A percentile compares a stretch with the other conserved stretches of the same genome.
phyloP scores from a whole-genome alignment of 1,284 basidiomycete genomes.

The Austroboletus rostrupii region DNA sequence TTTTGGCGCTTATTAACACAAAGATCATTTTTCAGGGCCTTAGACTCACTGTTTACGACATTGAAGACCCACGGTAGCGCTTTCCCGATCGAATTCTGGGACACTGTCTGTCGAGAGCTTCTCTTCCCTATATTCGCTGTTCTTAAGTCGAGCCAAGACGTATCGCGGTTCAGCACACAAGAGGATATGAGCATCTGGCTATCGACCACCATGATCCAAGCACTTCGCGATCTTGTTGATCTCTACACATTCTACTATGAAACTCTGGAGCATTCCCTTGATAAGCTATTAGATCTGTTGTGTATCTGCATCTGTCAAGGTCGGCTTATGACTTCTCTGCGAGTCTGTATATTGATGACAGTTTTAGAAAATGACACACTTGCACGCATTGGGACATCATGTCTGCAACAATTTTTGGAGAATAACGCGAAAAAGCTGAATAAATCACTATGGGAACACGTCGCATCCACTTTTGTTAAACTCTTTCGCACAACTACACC shows the following conservation, averaged over 20 bases:
- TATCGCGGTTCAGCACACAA: constrained; percentile 91
- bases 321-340: constrained; percentile 34
- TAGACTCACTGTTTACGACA: constrained; percentile 94
- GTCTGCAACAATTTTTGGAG: constrained; percentile 94
- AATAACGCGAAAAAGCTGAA: constrained; percentile 90
- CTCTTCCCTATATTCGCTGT: constrained; percentile 99
- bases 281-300: constrained; percentile 88
- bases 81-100: constrained; percentile 95
- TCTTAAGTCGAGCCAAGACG: constrained; percentile 84
- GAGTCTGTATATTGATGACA: constrained; percentile 3
- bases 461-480: constrained; percentile 91
- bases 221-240: constrained; percentile 91
- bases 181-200: constrained; percentile 99
- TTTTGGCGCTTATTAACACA: neutral
- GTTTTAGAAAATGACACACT: constrained; percentile 91
- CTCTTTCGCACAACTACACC: constrained; percentile 98
- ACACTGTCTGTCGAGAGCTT: constrained; percentile 93
- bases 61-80: constrained; percentile 86
- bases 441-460: constrained; percentile 83
- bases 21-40: constrained; percentile 54
- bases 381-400: constrained; percentile 96
- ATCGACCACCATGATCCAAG: constrained; percentile 99
- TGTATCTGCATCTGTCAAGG: constrained; percentile 99
- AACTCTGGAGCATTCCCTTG: constrained; percentile 84
- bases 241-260: constrained; percentile 97